A percentile compares a stretch with the other conserved stretches of the same genome.
Evolutionary conservation across 306 rosid species (phyloP).

Genomic region (Prunus mume): DNA sequence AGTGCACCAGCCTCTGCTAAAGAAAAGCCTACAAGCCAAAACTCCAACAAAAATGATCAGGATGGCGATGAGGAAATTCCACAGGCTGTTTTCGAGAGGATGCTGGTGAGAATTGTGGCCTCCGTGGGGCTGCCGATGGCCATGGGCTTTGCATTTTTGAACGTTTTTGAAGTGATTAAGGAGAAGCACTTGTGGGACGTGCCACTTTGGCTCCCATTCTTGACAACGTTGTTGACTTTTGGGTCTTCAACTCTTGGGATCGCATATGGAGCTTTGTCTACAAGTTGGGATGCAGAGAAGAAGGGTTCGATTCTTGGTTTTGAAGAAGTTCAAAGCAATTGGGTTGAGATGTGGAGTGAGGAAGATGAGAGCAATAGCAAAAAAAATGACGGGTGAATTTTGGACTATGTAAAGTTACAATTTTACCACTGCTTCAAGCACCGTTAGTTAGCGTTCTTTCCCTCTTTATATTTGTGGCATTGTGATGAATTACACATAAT

Average conservation of each 20-base stretch:
- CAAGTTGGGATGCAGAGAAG: slow-evolving; percentile 69
- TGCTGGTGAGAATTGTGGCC: slow-evolving; percentile 52
- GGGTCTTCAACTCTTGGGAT: slow-evolving; percentile 72
- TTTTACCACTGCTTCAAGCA: background rate
- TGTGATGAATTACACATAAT: too few relatives aligned
- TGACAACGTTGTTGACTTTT: slow-evolving; percentile 52
- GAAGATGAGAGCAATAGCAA: slow-evolving; percentile 30
- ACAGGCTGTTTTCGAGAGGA: slow-evolving; percentile 50
- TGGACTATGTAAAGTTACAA: background rate
- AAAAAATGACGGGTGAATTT: background rate
- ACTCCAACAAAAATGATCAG: slow-evolving; percentile 11
- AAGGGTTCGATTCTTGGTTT: slow-evolving; percentile 70
- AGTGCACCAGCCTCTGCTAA: slow-evolving; percentile 21
- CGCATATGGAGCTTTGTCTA: slow-evolving; percentile 70
- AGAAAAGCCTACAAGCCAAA: slow-evolving; percentile 19
- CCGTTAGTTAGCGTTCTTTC: background rate
- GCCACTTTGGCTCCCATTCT: slow-evolving; percentile 71
- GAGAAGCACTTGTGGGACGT: slow-evolving; percentile 49
- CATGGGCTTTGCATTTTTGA: slow-evolving; percentile 52
- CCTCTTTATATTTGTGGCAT: too few relatives aligned
- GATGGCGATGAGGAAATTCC: slow-evolving; percentile 47
- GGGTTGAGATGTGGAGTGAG: slow-evolving; percentile 87
- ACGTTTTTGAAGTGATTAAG: slow-evolving; percentile 46
- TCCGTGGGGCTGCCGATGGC: slow-evolving; percentile 70
- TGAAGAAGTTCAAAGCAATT: slow-evolving; percentile 57